Evolutionary conservation across 768 basidiomycete species (phyloP).

Genomic region (Boletus subparvulus): DNA sequence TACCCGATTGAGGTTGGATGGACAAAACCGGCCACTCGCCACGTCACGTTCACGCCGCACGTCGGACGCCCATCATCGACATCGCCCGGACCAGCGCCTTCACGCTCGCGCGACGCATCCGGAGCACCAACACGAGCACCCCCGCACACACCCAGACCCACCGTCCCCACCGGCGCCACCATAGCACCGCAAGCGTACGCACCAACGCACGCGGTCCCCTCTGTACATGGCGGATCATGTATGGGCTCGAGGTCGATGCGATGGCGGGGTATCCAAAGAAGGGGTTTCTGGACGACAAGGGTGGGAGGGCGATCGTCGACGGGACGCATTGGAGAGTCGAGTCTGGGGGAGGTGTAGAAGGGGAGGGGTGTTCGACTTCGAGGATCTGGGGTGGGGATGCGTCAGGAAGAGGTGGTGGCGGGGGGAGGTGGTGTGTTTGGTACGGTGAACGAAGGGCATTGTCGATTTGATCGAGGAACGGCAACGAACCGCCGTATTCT

Average conservation of each 20-base stretch:
- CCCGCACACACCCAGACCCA: conserved; percentile 34
- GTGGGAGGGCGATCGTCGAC: conserved; percentile 36
- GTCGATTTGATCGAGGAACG: conserved; percentile 47
- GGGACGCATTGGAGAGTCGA: background rate
- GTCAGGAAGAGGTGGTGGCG: background rate
- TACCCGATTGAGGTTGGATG: no score
- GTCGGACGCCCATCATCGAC: background rate
- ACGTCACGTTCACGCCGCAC: no score
- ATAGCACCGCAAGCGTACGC: conserved; percentile 58
- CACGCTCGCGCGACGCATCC: background rate
- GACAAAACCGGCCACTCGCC: no score
- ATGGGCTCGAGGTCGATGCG: conserved; percentile 32
- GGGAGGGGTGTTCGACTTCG: background rate
- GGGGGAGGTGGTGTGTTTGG: conserved; percentile 6
- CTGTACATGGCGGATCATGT: conserved; percentile 57
- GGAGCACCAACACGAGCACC: conserved; percentile 26
- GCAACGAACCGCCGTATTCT: conserved; percentile 72
- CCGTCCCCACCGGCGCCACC: conserved; percentile 66
- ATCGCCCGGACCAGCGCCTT: background rate
- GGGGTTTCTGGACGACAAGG: conserved; percentile 65
- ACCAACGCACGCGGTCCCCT: conserved; percentile 67
- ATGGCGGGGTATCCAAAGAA: conserved; percentile 70
- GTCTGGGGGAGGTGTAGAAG: background rate
- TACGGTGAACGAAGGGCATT: conserved; percentile 42
- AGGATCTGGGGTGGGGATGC: background rate